These are phyloP conservation scores for Glycine tomentella DNA, from an alignment of 306 rosid genomes.

Conservation along the genomic window DNA sequence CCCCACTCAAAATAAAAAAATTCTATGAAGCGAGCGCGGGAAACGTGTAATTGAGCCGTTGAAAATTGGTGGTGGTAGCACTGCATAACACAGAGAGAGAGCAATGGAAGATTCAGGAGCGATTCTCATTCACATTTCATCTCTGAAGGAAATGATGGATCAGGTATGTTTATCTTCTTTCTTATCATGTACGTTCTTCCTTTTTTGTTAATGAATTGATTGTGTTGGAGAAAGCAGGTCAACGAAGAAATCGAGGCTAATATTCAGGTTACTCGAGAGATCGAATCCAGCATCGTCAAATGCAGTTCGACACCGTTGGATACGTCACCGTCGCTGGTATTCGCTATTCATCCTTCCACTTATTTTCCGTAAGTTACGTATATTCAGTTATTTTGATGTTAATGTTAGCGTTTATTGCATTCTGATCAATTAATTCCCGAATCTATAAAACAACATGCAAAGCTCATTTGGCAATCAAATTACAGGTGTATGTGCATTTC, in stretches of 20 bases:
- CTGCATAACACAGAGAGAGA: too few species aligned
- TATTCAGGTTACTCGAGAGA: constrained; percentile 75
- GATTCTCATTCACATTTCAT: too few species aligned
- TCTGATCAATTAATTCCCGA: not conserved
- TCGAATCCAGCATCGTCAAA: constrained; percentile 76
- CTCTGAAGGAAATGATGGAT: too few species aligned
- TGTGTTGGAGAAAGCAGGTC: constrained; percentile 53
- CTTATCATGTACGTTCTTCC: too few species aligned
- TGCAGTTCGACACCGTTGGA: constrained; percentile 74
- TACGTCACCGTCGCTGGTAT: constrained; percentile 61
- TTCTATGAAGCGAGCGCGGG: too few species aligned
- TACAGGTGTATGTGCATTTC: not conserved
- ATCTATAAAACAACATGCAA: not conserved
- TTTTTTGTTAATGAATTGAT: too few species aligned
- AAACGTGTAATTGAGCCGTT: too few species aligned
- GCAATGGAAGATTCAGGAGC: too few species aligned
- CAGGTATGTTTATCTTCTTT: too few species aligned
- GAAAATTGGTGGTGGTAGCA: too few species aligned
- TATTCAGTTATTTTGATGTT: not conserved
- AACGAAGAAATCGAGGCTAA: constrained; percentile 77
- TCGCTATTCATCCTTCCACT: not conserved
- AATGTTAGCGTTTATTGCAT: not conserved
- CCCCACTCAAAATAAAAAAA: too few species aligned
- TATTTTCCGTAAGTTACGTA: not conserved
- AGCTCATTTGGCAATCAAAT: not conserved